Evolutionary conservation across 169 alveolate species (phyloP), one percentile per base, ranked within the genome.

Genomic region (Eimeria maxima): DNA sequence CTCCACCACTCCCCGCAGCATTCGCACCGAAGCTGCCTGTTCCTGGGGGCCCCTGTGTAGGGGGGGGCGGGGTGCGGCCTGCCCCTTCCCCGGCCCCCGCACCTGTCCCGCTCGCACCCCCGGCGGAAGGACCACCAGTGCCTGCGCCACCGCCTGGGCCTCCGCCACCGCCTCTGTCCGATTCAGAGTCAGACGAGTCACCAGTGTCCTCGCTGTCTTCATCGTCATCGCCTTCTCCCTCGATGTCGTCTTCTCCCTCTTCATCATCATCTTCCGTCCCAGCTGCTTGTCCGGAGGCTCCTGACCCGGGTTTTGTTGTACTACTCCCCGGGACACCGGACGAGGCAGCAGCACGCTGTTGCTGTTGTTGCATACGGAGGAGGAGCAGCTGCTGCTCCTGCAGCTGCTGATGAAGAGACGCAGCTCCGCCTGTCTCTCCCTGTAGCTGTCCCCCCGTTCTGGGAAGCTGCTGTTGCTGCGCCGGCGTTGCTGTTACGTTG

Each of bases 361-460:
- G 86, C 67, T 92, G 95, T 60, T 73, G 91, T 78, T 87, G 93
- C 93, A 87, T 87, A 55, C 93, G 93, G 22, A 87, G 93, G 13
- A 57, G 92, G 3, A 92, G 92, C 57, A 92, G 69, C 69, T 73
- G 91, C 86, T 92, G 95, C 73, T 55, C 83, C 86, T 83, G 95
- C 16, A 74, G 92, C 81, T 92, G 95, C 50, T 76, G 92, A 50
- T 92, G 89, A 76, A 92, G 95, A 47, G 95, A 89, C 4, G 95
- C 95, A n/a, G 84, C 83, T n/a, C 60, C 91, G n/a, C 95, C 60
- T 6, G 86, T 16, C 42, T 50, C 76, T 42, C 91, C 90, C 60
- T 53, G 73, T 29, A 78, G 92, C 87, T 69, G 95, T 29, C 44
- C 91, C 90, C 63, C 67, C 81, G 88, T 18, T 38, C 88, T 50